Evolutionary conservation across 352 stramenopile species (phyloP).

Genomic region (Plasmopara halstedii): DNA sequence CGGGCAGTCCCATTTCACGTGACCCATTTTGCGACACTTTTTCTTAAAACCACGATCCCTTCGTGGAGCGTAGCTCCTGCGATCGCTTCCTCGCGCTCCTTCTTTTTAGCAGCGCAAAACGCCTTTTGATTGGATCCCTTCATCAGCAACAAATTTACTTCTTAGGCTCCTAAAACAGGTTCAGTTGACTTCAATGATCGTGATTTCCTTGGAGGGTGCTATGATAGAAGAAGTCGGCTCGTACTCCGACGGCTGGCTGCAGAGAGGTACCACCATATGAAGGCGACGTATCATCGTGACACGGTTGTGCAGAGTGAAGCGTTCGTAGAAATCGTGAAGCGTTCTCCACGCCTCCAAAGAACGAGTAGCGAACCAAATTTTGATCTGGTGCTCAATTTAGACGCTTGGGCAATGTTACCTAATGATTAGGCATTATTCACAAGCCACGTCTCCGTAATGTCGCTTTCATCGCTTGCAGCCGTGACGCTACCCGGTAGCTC

Average conservation of each 20-base stretch:
- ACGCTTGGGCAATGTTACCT: not conserved
- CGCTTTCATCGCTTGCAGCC: not conserved
- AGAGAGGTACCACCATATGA: not conserved
- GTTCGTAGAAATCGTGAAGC: not conserved
- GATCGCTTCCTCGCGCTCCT: too few relatives aligned
- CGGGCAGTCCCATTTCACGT: not conserved
- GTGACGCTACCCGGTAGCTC: not conserved
- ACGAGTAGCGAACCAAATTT: not conserved
- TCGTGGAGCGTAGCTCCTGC: not conserved
- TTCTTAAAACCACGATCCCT: not conserved
- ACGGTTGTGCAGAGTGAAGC: not conserved
- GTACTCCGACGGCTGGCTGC: not conserved
- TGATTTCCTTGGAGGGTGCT: not conserved
- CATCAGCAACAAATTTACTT: too few relatives aligned
- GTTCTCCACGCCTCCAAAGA: not conserved
- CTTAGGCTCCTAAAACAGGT: too few relatives aligned
- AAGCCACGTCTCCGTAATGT: not conserved
- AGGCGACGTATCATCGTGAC: not conserved
- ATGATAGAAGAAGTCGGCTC: not conserved
- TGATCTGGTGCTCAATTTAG: not conserved
- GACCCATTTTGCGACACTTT: not conserved
- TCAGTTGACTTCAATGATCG: not conserved
- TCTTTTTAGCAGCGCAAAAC: too few relatives aligned
- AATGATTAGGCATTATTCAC: not conserved
- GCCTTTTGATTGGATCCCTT: too few relatives aligned